These are phyloP conservation scores for Rhizoclosmatium sp. DNA, from an alignment of 192 early-diverging fungal genomes.

Conservation along the genomic window DNA sequence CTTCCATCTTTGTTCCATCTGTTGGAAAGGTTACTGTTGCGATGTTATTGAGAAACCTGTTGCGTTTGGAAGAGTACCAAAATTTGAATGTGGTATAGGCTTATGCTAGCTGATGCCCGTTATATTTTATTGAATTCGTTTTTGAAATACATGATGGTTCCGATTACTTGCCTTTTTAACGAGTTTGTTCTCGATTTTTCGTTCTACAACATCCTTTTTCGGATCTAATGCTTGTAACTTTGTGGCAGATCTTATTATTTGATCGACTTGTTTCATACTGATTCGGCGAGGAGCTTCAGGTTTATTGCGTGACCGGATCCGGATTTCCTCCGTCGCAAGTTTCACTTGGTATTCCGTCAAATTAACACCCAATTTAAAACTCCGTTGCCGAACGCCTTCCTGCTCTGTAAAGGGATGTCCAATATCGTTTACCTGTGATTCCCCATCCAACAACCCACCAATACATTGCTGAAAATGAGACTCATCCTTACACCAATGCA, in stretches of 20 bases:
- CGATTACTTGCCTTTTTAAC: no score
- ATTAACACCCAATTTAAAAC: background rate
- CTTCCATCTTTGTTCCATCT: slow-evolving; percentile 93
- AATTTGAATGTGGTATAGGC: slow-evolving; percentile 7
- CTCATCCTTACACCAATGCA: slow-evolving; percentile 16
- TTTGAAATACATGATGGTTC: background rate
- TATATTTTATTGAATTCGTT: background rate
- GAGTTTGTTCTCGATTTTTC: no score
- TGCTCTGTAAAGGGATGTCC: background rate
- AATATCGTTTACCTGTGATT: background rate
- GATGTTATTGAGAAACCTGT: slow-evolving; percentile 96
- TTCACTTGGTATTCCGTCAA: background rate
- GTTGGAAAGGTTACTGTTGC: slow-evolving; percentile 99
- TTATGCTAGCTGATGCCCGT: background rate
- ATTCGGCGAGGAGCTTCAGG: no score
- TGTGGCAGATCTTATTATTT: no score
- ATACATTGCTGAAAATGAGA: slow-evolving; percentile 1
- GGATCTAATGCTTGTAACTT: no score
- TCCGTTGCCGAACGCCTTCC: background rate
- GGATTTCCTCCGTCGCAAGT: no score
- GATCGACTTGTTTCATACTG: no score
- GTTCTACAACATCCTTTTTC: no score
- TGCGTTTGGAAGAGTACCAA: slow-evolving; percentile 72
- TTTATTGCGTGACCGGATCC: no score
- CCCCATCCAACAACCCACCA: background rate